phyloP scores from a whole-genome alignment of 495 filamentous ascomycete species.

The Aspergillus baeticus region DNA sequence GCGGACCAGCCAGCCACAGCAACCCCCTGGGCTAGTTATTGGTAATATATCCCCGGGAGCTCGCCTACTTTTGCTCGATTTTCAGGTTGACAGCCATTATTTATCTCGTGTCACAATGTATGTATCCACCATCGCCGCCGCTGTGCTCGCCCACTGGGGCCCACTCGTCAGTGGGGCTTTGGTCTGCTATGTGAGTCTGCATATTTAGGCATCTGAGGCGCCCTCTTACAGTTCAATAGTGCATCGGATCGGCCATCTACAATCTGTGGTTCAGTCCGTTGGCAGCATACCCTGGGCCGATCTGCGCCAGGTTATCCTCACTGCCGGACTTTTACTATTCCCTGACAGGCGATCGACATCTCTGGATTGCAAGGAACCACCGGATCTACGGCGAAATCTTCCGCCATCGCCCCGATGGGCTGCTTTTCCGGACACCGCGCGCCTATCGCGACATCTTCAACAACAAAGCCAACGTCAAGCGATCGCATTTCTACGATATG shows the following conservation, averaged over 20 bases:
- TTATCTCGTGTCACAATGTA: not conserved
- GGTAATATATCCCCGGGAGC: no score
- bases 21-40: no score
- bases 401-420: slow-evolving; percentile 8
- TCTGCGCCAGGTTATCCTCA: not conserved
- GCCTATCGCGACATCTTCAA: slow-evolving; percentile 11
- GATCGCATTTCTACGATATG: slow-evolving; percentile 13
- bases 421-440: slow-evolving; percentile 7
- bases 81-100: no score
- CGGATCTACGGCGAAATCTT: slow-evolving; percentile 8
- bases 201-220: not conserved
- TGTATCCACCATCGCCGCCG: not conserved
- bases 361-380: slow-evolving; percentile 12
- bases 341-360: not conserved
- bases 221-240: not conserved
- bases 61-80: no score
- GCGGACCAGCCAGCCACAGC: no score
- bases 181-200: slow-evolving; percentile 1
- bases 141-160: slow-evolving; percentile 4
- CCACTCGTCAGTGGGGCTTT: not conserved
- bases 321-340: slow-evolving; percentile 9
- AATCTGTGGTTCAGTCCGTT: slow-evolving; percentile 9
- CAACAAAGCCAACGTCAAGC: slow-evolving; percentile 12
- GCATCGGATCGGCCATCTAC: slow-evolving; percentile 1
- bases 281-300: slow-evolving; percentile 8